Base-by-base conservation (phyloP, 2,329 filamentous ascomycete species). In the Epichloe festucae region DNA sequence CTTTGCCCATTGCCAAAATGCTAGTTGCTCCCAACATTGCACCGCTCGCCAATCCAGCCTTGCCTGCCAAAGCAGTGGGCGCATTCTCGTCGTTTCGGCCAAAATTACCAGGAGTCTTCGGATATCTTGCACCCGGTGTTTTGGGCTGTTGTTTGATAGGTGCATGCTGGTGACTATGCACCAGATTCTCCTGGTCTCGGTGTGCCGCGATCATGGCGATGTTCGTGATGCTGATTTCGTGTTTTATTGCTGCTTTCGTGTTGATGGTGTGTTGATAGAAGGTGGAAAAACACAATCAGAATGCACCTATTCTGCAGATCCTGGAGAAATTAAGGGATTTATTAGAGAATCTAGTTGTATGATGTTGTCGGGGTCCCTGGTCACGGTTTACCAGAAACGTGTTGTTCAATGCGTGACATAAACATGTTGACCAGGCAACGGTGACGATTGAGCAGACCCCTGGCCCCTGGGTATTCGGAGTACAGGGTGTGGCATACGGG, bases 101-200 rank as follows among this genome's bases (percentile, higher is more conserved):
- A 47, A 87, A 70, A 62, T 84, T 86, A 63, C 90, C 80, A 0
- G 90, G 89, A 5, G 89, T 95, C 69, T 94, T 95, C 8, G 86
- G 84, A 57, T 76, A 83, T 63, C 82, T 81, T 53, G 79, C 76
- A 52, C 82, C 85, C 0, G 89, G 89, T 31, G 89, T 95, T 70
- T 91, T 95, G 51, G 87, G 81, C 58, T 89, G 84, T 63, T 75
- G 82, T 68, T 95, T 95, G 15, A 80, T 75, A 14, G 82, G 79
- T 23, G 82, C 77, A 64, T 89, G 87, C 64, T 89, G 87, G 65
- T 85, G 85, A 58, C 76, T 78, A 65, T 88, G 82, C 61, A 88
- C 79, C 66, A 88, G 71, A 69, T 96, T 96, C 69, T 96, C 90
- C 71, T 95, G 89, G 68, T 95, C 87, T 60, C 82, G 79, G 63